Conservation (phyloP, 805 yeast species). For the Wickerhamiella brachini region DNA sequence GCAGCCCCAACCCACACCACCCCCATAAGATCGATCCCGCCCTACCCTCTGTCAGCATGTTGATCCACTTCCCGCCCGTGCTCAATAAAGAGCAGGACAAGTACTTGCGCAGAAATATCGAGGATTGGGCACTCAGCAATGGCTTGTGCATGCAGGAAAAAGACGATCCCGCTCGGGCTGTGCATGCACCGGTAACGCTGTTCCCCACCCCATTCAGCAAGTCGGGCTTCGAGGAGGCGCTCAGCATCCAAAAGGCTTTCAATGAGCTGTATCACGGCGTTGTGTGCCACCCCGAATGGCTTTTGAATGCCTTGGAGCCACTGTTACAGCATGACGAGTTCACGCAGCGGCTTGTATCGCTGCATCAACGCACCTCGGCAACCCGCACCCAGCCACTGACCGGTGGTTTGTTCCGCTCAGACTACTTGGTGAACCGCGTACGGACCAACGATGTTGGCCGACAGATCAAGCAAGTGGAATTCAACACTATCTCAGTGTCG, state of each 20-base stretch:
- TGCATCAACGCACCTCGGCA: slow-evolving; percentile 33
- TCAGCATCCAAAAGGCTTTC: slow-evolving; percentile 49
- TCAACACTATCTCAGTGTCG: slow-evolving; percentile 90
- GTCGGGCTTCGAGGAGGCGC: slow-evolving; percentile 50
- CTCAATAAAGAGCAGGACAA: slow-evolving; percentile 16
- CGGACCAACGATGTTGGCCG: slow-evolving; percentile 24
- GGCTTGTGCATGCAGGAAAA: slow-evolving; percentile 71
- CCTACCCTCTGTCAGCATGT: slow-evolving; percentile 9
- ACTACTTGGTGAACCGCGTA: slow-evolving; percentile 55
- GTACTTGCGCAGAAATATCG: slow-evolving; percentile 21
- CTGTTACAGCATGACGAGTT: slow-evolving; percentile 49
- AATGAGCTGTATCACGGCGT: slow-evolving; percentile 64
- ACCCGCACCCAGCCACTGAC: slow-evolving; percentile 37
- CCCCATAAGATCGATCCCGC: not conserved
- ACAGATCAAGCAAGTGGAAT: slow-evolving; percentile 82
- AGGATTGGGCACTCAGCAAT: slow-evolving; percentile 67
- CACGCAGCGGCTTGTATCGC: slow-evolving; percentile 62
- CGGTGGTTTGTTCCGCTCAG: slow-evolving; percentile 80
- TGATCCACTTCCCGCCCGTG: slow-evolving; percentile 19
- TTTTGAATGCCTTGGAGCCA: slow-evolving; percentile 39
- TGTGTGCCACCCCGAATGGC: slow-evolving; percentile 47
- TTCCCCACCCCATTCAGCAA: slow-evolving; percentile 83
- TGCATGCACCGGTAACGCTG: slow-evolving; percentile 74
- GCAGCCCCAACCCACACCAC: too few species aligned
- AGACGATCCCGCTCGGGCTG: slow-evolving; percentile 34